Conservation (phyloP, 768 basidiomycete genomes). For the Agaricus bisporus region DNA sequence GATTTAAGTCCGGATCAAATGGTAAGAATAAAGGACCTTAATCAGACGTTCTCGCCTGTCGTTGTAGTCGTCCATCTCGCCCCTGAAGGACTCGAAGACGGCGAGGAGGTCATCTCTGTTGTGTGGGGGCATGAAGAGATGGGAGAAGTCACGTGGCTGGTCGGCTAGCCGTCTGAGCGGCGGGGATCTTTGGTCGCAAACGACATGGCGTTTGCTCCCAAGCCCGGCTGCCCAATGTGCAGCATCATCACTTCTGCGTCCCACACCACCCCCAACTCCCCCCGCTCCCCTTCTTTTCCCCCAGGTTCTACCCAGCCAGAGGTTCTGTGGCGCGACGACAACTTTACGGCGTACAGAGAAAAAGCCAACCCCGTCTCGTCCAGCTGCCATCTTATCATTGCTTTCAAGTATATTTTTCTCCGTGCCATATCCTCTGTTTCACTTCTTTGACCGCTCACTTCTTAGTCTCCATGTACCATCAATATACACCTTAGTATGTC, state of each 20-base stretch:
- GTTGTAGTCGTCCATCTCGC: slow-evolving; percentile 74
- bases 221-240: slow-evolving; percentile 73
- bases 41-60: slow-evolving; percentile 88
- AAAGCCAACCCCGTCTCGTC: slow-evolving; percentile 66
- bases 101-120: slow-evolving; percentile 16
- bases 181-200: too few relatives aligned
- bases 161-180: too few relatives aligned
- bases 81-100: slow-evolving; percentile 58
- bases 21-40: slow-evolving; percentile 47
- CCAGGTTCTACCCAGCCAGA: slow-evolving; percentile 46
- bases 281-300: slow-evolving; percentile 40
- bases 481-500: slow-evolving; percentile 63
- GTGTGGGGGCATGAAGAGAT: slow-evolving; percentile 13
- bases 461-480: slow-evolving; percentile 72
- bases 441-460: slow-evolving; percentile 6
- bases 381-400: slow-evolving; percentile 64
- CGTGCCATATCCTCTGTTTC: slow-evolving; percentile 4
- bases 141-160: slow-evolving; percentile 3
- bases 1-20: background rate
- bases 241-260: slow-evolving; percentile 57
- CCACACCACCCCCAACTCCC: slow-evolving; percentile 36
- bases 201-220: slow-evolving; percentile 40
- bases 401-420: slow-evolving; percentile 58
- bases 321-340: slow-evolving; percentile 70
- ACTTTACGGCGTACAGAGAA: slow-evolving; percentile 72